These are phyloP conservation scores for Penicillium mononematosum DNA, from an alignment of 495 filamentous ascomycete genomes.

Conservation along the genomic window DNA sequence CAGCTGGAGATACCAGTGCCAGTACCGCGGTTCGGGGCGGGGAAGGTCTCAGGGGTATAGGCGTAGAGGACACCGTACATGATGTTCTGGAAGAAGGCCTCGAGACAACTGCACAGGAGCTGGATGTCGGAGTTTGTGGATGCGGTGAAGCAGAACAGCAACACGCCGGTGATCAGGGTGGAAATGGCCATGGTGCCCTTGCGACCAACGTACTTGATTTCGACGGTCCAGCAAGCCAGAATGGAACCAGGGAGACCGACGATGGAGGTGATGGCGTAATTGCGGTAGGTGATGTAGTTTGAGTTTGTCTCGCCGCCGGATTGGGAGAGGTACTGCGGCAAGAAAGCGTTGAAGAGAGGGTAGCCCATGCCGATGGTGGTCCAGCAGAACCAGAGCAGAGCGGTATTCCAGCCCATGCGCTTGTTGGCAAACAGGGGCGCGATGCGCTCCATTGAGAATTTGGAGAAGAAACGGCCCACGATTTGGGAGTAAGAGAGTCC, in stretches of 20 bases:
- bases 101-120: conserved; percentile 52
- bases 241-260: conserved; percentile 57
- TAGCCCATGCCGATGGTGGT: conserved; percentile 58
- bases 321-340: conserved; percentile 56
- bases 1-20: conserved; percentile 57
- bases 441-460: conserved; percentile 56
- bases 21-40: conserved; percentile 57
- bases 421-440: conserved; percentile 53
- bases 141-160: conserved; percentile 60
- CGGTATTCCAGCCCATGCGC: conserved; percentile 48
- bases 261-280: conserved; percentile 60
- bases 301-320: conserved; percentile 38
- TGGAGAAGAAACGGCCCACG: conserved; percentile 50
- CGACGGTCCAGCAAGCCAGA: conserved; percentile 54
- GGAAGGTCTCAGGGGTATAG: conserved; percentile 62
- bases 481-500: conserved; percentile 45
- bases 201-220: conserved; percentile 58
- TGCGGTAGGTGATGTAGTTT: conserved; percentile 55
- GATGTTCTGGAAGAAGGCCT: conserved; percentile 63
- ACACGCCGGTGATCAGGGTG: conserved; percentile 54
- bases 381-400: conserved; percentile 58
- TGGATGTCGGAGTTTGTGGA: conserved; percentile 48
- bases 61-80: conserved; percentile 64
- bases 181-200: conserved; percentile 58
- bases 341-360: conserved; percentile 59